Percentiles rank a stretch among this genome's conserved stretches.
These are phyloP conservation scores for Cyclaneusma minus DNA, from an alignment of 2,329 filamentous ascomycete species.

Conservation along the genomic window DNA sequence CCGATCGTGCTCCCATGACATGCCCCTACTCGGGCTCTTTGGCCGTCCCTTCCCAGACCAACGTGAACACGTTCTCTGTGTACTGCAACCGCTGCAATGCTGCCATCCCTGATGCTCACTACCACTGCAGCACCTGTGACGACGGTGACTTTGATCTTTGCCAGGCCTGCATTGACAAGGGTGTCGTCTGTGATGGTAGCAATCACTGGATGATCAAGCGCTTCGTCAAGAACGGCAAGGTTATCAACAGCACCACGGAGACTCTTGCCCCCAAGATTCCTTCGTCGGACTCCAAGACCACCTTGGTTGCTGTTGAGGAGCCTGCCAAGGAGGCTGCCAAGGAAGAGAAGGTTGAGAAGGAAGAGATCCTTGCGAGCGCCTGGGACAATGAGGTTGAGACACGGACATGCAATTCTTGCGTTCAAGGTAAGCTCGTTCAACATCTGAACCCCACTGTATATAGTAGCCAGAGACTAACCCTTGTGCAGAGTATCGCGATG, in stretches of 20 bases:
- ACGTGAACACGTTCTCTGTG: constrained; percentile 50
- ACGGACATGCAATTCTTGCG: constrained; percentile 49
- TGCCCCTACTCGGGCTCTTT: constrained; percentile 9
- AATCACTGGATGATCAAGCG: constrained; percentile 94
- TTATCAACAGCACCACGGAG: constrained; percentile 77
- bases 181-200: constrained; percentile 61
- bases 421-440: constrained; percentile 37
- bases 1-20: constrained; percentile 15
- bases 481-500: constrained; percentile 51
- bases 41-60: constrained; percentile 5
- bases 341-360: constrained; percentile 4
- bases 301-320: constrained; percentile 11
- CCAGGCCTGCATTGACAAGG: constrained; percentile 57
- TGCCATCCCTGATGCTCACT: constrained; percentile 69
- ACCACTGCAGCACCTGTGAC: constrained; percentile 88
- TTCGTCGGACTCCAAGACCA: constrained; percentile 11
- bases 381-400: constrained; percentile 11
- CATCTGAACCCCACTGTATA: not conserved
- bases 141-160: constrained; percentile 92
- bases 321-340: constrained; percentile 10
- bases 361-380: not conserved
- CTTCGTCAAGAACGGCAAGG: constrained; percentile 58
- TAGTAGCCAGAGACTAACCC: not conserved
- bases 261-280: constrained; percentile 49
- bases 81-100: constrained; percentile 86